Evolutionary conservation across 129 eudicot species (phyloP).

Genomic region (Centella asiatica): DNA sequence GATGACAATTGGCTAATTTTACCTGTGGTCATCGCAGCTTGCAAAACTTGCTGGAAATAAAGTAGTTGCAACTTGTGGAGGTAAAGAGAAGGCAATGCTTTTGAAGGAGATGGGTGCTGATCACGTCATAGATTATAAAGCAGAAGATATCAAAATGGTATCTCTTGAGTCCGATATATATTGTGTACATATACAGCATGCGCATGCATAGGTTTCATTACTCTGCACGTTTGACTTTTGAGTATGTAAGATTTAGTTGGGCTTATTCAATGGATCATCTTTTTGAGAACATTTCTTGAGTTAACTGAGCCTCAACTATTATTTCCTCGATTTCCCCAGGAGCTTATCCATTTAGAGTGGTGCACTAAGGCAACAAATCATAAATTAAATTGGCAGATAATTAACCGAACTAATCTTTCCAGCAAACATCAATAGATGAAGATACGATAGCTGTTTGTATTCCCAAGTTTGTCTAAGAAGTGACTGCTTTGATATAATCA

Average conservation of each 20-base stretch:
- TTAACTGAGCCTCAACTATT: neutral
- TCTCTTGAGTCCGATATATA: neutral
- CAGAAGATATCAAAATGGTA: conserved; percentile 73
- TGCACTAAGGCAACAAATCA: neutral
- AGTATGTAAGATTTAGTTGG: neutral
- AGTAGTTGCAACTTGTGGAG: conserved; percentile 96
- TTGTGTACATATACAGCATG: too few species aligned
- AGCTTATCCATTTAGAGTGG: too few species aligned
- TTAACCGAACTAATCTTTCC: neutral
- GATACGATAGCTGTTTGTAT: neutral
- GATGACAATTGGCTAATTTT: conserved; percentile 10
- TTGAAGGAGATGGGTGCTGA: conserved; percentile 74
- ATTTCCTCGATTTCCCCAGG: too few species aligned
- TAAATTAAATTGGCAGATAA: neutral
- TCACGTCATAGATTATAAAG: conserved; percentile 83
- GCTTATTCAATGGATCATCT: neutral
- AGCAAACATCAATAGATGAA: neutral
- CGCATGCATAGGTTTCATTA: too few species aligned
- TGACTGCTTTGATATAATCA: neutral
- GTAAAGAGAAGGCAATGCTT: conserved; percentile 75
- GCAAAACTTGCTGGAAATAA: conserved; percentile 96
- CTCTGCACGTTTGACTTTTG: neutral
- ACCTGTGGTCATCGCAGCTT: conserved; percentile 39
- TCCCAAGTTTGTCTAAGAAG: neutral
- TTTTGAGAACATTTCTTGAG: neutral